These are phyloP conservation scores for Marasmius oreades DNA, from an alignment of 1,284 basidiomycete species.

Conservation along the genomic window DNA sequence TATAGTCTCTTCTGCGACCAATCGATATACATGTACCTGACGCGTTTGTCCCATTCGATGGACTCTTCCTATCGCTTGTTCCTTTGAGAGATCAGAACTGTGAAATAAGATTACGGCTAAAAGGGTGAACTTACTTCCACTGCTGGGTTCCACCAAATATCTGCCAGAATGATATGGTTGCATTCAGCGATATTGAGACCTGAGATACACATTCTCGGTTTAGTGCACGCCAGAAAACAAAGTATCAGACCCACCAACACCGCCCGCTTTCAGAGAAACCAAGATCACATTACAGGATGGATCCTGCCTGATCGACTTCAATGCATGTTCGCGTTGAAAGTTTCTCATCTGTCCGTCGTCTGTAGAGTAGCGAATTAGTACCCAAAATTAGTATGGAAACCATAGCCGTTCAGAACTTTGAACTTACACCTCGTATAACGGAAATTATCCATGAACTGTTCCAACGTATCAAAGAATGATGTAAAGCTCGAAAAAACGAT, in stretches of 20 bases:
- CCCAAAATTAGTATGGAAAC: not conserved
- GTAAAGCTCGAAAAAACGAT: not conserved
- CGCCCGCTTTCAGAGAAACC: not conserved
- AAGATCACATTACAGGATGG: not conserved
- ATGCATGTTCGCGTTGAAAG: not conserved
- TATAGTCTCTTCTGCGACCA: conserved; percentile 50
- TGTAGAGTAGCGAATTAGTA: not conserved
- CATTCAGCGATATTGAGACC: conserved; percentile 63
- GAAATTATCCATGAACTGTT: not conserved
- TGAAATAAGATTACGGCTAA: conserved; percentile 2
- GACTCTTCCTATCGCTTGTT: conserved; percentile 61
- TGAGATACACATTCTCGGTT: conserved; percentile 3
- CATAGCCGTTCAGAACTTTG: not conserved
- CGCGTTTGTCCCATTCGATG: conserved; percentile 57
- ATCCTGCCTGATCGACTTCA: not conserved
- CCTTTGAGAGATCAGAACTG: conserved; percentile 15
- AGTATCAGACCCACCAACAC: not conserved
- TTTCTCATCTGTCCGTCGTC: not conserved
- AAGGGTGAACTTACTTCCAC: conserved; percentile 28
- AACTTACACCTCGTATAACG: not conserved
- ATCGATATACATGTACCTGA: conserved; percentile 56
- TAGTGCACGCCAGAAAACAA: no score
- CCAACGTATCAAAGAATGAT: not conserved
- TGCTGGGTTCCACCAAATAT: conserved; percentile 59
- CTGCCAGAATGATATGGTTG: conserved; percentile 54